Percentiles rank a stretch among this genome's conserved stretches.
Conservation (phyloP, 208 protist genomes). For the Acanthamoeba triangularis region DNA sequence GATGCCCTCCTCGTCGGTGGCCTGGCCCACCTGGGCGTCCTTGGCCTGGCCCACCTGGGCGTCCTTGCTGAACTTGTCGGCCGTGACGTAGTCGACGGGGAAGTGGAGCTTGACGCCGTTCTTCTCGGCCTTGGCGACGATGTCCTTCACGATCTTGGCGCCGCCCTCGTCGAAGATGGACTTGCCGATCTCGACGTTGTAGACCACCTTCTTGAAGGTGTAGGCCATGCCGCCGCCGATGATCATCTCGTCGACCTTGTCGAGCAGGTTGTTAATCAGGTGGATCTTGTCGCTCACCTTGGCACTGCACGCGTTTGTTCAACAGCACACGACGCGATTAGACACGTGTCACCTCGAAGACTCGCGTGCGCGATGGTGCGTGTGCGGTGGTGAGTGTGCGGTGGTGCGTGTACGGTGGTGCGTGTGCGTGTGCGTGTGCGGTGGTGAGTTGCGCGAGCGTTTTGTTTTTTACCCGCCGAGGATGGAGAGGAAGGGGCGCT, state of each 20-base stretch:
- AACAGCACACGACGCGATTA: background rate
- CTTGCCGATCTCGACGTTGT: constrained; percentile 94
- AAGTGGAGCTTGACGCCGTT: constrained; percentile 98
- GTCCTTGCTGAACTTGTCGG: constrained; percentile 94
- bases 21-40: constrained; percentile 78
- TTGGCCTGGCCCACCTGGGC: constrained; percentile 80
- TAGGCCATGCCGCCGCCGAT: constrained; percentile 99
- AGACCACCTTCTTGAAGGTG: constrained; percentile 96
- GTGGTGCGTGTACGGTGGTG: background rate
- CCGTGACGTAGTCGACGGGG: constrained; percentile 98
- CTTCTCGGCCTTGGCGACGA: constrained; percentile 97
- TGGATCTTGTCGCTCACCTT: constrained; percentile 99
- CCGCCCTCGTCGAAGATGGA: constrained; percentile 97
- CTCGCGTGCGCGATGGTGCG: background rate
- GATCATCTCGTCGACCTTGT: constrained; percentile 98
- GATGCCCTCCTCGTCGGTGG: constrained; percentile 90
- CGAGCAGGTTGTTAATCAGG: constrained; percentile 99
- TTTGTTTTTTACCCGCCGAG: constrained; percentile 92
- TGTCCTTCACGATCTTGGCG: constrained; percentile 88
- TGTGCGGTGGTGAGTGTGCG: too few relatives aligned
- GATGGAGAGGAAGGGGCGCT: constrained; percentile 98
- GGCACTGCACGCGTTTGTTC: constrained; percentile 86
- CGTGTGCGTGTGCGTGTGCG: background rate
- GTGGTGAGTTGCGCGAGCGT: background rate
- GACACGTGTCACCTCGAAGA: background rate